Base-by-base conservation (phyloP, 2,329 filamentous ascomycete species). In the Allantophomopsis cytisporea region DNA sequence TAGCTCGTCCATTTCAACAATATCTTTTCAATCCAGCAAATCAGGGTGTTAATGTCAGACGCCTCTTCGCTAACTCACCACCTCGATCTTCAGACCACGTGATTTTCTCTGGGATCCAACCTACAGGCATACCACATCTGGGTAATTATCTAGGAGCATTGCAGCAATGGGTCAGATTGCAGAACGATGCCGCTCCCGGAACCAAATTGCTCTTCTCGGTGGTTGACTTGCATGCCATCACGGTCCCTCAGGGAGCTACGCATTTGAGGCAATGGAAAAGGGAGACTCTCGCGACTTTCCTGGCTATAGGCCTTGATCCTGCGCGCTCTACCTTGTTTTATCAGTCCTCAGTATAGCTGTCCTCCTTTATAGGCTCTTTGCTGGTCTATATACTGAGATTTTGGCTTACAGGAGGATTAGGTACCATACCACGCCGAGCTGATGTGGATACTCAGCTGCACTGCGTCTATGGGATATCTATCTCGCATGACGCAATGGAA, bases 401-500 rank as follows among this genome's bases (percentile, higher is more conserved):
- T 6, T 28, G 23, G 23, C 23, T 28, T 10, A 28, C 23, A 28
- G 3, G 10, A 28, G 23, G 10, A 8, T 28, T 46, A 84, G 76
- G 78, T 88, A 2, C 68, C 77, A 14, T 78, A 80, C 36, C 91
- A 96, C 61, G 66, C 83, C 4, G 88, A 96, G 60, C 69, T 98
- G 46, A 94, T 94, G 83, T 98, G 91, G 91, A 87, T 96, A 54
- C 63, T 98, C 45, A 89, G 85, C 54, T 95, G 88, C 48, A 83
- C 83, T 39, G 84, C 91, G 17, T 89, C 84, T 5, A 87, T 91
- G 60, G 91, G 91, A 31, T 94, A 94, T 60, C 65, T 98, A n/a
- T 82, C 82, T 8, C 72, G 91, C n/a, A 98, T 98, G 91, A 96
- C 91, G 20, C 91, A 96, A 60, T 98, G 91, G 88, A 98, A 98